A percentile compares a stretch with the other conserved stretches of the same genome.
Conservation (phyloP, 352 stramenopile species). For the Phytophthora niederhauseri region DNA sequence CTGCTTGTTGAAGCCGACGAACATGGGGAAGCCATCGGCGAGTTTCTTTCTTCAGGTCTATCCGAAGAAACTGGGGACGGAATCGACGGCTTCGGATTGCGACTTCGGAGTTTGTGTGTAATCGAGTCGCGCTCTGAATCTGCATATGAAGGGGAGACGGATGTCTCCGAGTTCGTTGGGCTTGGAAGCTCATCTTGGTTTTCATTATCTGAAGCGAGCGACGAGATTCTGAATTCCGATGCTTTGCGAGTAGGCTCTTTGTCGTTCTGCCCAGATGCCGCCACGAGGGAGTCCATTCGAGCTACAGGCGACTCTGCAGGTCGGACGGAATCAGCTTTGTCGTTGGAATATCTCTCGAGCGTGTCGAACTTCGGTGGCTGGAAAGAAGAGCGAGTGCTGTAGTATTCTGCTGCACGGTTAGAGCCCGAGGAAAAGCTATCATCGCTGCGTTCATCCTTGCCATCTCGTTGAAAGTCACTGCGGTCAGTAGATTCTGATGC, state of each 20-base stretch:
- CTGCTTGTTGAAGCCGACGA: conserved; percentile 17
- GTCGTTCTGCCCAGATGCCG: neutral
- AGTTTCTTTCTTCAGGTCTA: conserved; percentile 1
- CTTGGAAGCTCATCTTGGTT: conserved; percentile 30
- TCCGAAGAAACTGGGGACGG: conserved; percentile 6
- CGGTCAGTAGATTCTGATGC: neutral
- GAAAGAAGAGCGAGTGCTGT: neutral
- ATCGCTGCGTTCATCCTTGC: neutral
- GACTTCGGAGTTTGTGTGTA: neutral
- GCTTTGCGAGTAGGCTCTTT: neutral
- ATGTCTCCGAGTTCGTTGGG: conserved; percentile 28
- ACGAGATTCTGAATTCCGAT: neutral
- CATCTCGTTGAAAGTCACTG: neutral
- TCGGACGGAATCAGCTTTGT: conserved; percentile 26
- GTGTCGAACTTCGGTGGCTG: neutral
- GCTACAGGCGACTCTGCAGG: conserved; percentile 8
- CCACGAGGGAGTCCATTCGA: neutral
- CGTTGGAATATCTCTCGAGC: neutral
- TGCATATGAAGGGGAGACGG: conserved; percentile 11
- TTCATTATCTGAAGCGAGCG: neutral
- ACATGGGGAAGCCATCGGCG: conserved; percentile 11
- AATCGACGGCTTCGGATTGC: conserved; percentile 11
- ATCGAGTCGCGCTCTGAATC: conserved; percentile 1
- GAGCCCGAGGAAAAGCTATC: neutral
- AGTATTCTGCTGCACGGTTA: neutral